Evolutionary conservation across 2,329 filamentous ascomycete species (phyloP).

Genomic region (Pseudophaeomoniella oleicola): DNA sequence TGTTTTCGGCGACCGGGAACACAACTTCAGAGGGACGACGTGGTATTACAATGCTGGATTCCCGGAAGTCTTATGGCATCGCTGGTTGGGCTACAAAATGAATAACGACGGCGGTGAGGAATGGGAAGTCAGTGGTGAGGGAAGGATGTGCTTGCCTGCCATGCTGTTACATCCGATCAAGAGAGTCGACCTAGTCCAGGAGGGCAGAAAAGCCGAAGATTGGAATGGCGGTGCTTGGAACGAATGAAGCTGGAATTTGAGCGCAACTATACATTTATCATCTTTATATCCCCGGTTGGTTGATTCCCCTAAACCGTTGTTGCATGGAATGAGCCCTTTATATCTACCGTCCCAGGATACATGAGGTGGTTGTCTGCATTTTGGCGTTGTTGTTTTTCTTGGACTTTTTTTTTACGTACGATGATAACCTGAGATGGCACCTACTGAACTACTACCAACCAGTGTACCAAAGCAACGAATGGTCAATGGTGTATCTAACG

Average conservation of each 20-base stretch:
- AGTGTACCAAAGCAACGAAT: too few relatives aligned
- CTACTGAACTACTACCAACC: too few relatives aligned
- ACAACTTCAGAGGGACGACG: conserved; percentile 72
- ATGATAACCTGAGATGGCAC: too few relatives aligned
- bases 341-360: too few relatives aligned
- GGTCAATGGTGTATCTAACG: too few relatives aligned
- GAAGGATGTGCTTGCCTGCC: conserved; percentile 78
- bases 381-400: too few relatives aligned
- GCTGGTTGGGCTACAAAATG: conserved; percentile 74
- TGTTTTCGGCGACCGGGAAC: conserved; percentile 71
- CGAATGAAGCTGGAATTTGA: not conserved
- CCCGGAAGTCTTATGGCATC: conserved; percentile 62
- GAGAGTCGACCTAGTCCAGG: conserved; percentile 41
- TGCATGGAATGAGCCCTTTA: too few relatives aligned
- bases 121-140: conserved; percentile 59
- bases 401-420: too few relatives aligned
- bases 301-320: too few relatives aligned
- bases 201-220: conserved; percentile 6
- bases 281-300: too few relatives aligned
- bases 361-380: too few relatives aligned
- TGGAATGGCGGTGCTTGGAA: not conserved
- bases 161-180: conserved; percentile 88
- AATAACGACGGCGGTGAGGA: conserved; percentile 66
- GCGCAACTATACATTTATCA: too few relatives aligned
- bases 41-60: conserved; percentile 91